Conservation (phyloP, 257 asterid species). For the Scutellaria galericulata region DNA sequence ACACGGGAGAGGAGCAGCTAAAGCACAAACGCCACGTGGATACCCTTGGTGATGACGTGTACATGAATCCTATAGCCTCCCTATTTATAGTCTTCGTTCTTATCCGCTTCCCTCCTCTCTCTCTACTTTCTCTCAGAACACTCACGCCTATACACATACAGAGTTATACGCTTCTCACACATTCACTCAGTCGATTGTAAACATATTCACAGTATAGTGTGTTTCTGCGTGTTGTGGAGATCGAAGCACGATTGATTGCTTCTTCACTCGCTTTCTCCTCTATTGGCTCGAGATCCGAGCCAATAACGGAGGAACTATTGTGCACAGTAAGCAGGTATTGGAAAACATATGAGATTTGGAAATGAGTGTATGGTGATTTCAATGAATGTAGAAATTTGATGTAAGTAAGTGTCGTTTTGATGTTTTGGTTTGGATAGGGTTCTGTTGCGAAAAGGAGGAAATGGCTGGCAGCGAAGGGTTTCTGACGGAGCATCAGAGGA, state of each 20-base stretch:
- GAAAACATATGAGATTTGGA: not conserved
- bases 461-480: slow-evolving; percentile 89
- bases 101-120: slow-evolving; percentile 47
- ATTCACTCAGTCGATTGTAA: slow-evolving; percentile 32
- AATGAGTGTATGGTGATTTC: no score
- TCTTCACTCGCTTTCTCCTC: slow-evolving; percentile 44
- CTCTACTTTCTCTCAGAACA: slow-evolving; percentile 31
- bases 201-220: slow-evolving; percentile 38
- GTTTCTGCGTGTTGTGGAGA: slow-evolving; percentile 43
- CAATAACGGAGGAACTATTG: slow-evolving; percentile 60
- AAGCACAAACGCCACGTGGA: slow-evolving; percentile 62
- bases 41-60: slow-evolving; percentile 59
- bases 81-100: slow-evolving; percentile 55
- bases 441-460: slow-evolving; percentile 46
- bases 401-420: not conserved
- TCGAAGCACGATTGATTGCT: slow-evolving; percentile 48
- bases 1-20: slow-evolving; percentile 29
- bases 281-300: slow-evolving; percentile 99
- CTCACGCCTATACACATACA: slow-evolving; percentile 24
- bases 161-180: slow-evolving; percentile 27
- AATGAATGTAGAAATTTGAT: no score
- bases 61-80: slow-evolving; percentile 59
- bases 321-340: slow-evolving; percentile 44
- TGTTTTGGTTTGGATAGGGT: slow-evolving; percentile 43
- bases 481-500: slow-evolving; percentile 88